Evolutionary conservation across 768 basidiomycete species (phyloP), one percentile per base, ranked within the genome.

Genomic region (Tulasnella sp.): DNA sequence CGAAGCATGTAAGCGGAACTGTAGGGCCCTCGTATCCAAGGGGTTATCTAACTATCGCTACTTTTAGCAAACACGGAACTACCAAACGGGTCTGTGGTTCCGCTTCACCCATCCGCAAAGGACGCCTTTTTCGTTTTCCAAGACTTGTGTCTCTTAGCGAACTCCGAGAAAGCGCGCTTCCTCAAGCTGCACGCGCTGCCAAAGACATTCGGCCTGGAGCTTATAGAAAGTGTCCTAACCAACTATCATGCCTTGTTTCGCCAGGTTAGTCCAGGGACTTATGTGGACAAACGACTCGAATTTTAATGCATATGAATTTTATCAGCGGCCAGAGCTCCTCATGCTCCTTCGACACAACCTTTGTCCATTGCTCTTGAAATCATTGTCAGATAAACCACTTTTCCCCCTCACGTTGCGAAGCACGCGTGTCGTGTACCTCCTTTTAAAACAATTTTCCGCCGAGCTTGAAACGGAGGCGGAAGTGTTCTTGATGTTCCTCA

Each of bases 201-300:
- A 66, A 85, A 92, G 70, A 97, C 96, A 0, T 98, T 98, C 64
- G 91, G 92, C 0, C 73, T 99, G n/a, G 94, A 99, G 71, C 73
- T 98, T 54, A 91, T 98, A 38, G 94, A 99, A 73, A 97, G 93
- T 66, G 89, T 97, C 1, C 73, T 99, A 52, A 92, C 91, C 5
- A 92, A 93, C 68, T 92, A 93, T 65, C 84, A 91, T 63, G 78
- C 77, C n/a, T 75, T 91, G 0, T 92, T 93, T 68, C 78, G 85
- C 53, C 80, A 85, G 75, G 92, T 87, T 64, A 38, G 73, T 68
- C 12, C 46, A 21, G 4, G 1, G 17, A 10, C 15, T 15, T 38
- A 15, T n/a, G n/a, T n/a, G n/a, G n/a, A n/a, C n/a, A n/a, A n/a
- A n/a, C n/a, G n/a, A n/a, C n/a, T 38, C 34, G 34, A 38, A 50